phyloP scores from a whole-genome alignment of 139 green algal genomes.

The Micractinium conductrix region DNA sequence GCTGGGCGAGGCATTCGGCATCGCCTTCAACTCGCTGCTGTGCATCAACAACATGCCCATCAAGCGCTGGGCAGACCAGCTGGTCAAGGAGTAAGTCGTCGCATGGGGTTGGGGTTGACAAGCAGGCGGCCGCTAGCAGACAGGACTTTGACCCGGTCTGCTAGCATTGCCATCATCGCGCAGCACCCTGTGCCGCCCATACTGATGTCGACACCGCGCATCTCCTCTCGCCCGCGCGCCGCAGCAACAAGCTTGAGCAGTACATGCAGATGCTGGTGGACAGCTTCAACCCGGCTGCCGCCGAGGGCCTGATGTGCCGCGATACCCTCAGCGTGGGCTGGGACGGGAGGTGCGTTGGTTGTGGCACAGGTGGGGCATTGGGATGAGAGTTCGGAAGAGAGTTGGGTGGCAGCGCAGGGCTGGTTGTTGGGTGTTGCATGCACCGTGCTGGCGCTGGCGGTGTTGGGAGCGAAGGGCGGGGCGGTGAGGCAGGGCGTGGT shows the following conservation, averaged over 20 bases:
- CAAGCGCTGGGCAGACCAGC: slow-evolving; percentile 93
- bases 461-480: too few relatives aligned
- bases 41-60: slow-evolving; percentile 99
- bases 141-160: too few relatives aligned
- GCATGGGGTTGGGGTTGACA: too few relatives aligned
- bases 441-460: too few relatives aligned
- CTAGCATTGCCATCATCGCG: too few relatives aligned
- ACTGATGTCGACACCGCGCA: too few relatives aligned
- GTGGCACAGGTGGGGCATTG: too few relatives aligned
- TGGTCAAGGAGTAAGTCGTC: slow-evolving; percentile 48
- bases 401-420: too few relatives aligned
- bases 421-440: too few relatives aligned
- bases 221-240: not conserved
- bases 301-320: slow-evolving; percentile 75
- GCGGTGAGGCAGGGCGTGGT: too few relatives aligned
- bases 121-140: not conserved
- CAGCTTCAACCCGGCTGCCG: slow-evolving; percentile 87
- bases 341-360: slow-evolving; percentile 72
- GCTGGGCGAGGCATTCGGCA: slow-evolving; percentile 75
- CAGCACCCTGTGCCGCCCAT: too few relatives aligned
- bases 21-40: slow-evolving; percentile 90
- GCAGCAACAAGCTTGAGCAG: slow-evolving; percentile 65
- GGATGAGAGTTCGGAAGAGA: too few relatives aligned
- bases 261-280: slow-evolving; percentile 94
- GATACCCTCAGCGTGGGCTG: slow-evolving; percentile 88